Percentiles rank a stretch among this genome's conserved stretches.
Evolutionary conservation across 768 basidiomycete genomes (phyloP).

Genomic region (Tricholoma sp.): DNA sequence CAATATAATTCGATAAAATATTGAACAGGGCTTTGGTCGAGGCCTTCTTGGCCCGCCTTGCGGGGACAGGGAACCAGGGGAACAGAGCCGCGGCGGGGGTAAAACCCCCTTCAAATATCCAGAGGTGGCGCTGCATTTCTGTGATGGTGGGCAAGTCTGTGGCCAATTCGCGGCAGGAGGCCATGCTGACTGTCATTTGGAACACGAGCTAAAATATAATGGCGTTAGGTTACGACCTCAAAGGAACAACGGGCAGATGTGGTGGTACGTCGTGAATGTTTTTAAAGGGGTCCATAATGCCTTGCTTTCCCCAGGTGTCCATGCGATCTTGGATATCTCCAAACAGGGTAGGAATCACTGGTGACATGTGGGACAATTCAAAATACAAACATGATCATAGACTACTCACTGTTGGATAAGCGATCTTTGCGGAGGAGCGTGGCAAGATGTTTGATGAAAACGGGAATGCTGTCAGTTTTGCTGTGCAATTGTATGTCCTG

Average conservation of each 20-base stretch:
- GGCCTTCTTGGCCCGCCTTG: constrained; percentile 24
- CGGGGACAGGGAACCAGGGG: constrained; percentile 29
- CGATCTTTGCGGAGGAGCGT: not conserved
- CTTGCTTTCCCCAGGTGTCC: too few relatives aligned
- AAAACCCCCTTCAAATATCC: constrained; percentile 24
- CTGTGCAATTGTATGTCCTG: too few relatives aligned
- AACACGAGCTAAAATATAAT: constrained; percentile 18
- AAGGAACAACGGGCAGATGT: not conserved
- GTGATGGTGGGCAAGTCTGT: constrained; percentile 13
- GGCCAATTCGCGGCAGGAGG: constrained; percentile 24
- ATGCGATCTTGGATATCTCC: constrained; percentile 19
- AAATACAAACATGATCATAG: not conserved
- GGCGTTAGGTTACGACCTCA: not conserved
- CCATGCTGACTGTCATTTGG: constrained; percentile 27
- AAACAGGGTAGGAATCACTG: constrained; percentile 2
- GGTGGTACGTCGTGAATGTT: constrained; percentile 22
- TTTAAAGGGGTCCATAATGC: constrained; percentile 23
- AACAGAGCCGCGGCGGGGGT: constrained; percentile 28
- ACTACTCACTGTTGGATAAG: not conserved
- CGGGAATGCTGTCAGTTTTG: too few relatives aligned
- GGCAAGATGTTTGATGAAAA: not conserved
- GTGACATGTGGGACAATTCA: not conserved
- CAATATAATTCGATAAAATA: constrained; percentile 29
- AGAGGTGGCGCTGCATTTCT: constrained; percentile 16
- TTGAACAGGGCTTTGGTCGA: too few relatives aligned